Evolutionary conservation across 768 basidiomycete genomes (phyloP), one percentile per base, ranked within the genome.

Genomic region (Suillus subaureus): DNA sequence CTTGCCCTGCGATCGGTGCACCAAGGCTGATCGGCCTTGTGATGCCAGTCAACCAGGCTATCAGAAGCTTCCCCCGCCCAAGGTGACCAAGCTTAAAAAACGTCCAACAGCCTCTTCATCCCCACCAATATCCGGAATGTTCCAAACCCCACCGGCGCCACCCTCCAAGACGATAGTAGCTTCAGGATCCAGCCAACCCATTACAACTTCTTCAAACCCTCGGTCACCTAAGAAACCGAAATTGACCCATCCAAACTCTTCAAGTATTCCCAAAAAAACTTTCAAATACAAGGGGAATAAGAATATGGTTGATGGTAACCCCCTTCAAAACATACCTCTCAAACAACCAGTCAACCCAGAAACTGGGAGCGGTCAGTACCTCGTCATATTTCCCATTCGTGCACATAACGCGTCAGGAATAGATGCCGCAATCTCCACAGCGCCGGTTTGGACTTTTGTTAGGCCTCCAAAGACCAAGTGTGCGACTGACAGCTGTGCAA

Each of bases 1-100:
- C 3, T 51, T n/a, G 42, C 75, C 76, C 4, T 76, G 75, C 54
- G 43, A 12, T 31, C 76, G 74, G 35, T 77, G 75, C 61, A 47
- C n/a, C 33, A 68, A 47, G 31, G 31, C 43, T 15, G 66, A 33
- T 6, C 2, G 1, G 7, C 7, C 1, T 12, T 77, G 76, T 45
- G 0, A 0, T n/a, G 35, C 18, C 4, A 0, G 16, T 3, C 45
- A 42, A 35, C 39, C 13, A 42, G 69, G 69, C 35, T 76, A 73
- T 31, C 68, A 75, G 40, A 67, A 21, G 39, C 69, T 76, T 26
- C 76, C 75, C 45, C n/a, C 62, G 45, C 75, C 75, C 26, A 76
- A 72, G 52, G 0, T 26, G 3, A 21, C 2, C 15, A 72, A 39
- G 45, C 28, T 4, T 21, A 45, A 40, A 39, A 65, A 67, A 28